Evolutionary conservation across 495 filamentous ascomycete species (phyloP).

Genomic region (Penicillium verhagenii): DNA sequence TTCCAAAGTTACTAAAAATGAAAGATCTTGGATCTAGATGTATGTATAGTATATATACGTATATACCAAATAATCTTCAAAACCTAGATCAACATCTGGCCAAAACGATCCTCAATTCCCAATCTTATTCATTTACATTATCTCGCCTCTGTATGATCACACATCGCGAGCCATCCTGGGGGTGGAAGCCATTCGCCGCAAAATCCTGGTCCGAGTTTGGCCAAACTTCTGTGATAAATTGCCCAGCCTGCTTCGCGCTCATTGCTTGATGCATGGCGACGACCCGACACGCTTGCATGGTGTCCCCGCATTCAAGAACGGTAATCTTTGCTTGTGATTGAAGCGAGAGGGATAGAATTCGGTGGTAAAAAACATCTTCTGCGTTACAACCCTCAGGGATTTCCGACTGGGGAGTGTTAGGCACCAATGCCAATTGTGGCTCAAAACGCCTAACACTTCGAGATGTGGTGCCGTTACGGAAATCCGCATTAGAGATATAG

Average conservation of each 20-base stretch:
- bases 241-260: background rate
- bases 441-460: slow-evolving; percentile 79
- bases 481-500: slow-evolving; percentile 70
- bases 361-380: slow-evolving; percentile 44
- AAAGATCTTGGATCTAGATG: no score
- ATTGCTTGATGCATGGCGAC: slow-evolving; percentile 17
- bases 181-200: slow-evolving; percentile 21
- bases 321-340: slow-evolving; percentile 24
- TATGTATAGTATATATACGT: no score
- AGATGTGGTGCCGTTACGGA: slow-evolving; percentile 53
- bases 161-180: slow-evolving; percentile 22
- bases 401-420: background rate
- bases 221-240: slow-evolving; percentile 19
- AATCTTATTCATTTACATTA: background rate
- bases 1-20: no score
- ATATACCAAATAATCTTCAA: no score
- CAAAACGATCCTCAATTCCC: no score
- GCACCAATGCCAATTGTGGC: slow-evolving; percentile 72
- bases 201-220: slow-evolving; percentile 17
- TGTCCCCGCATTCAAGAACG: slow-evolving; percentile 41
- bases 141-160: slow-evolving; percentile 21
- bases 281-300: slow-evolving; percentile 34
- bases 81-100: no score
- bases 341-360: slow-evolving; percentile 26
- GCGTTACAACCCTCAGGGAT: background rate